Conservation (phyloP, 352 stramenopile genomes). For the Phytophthora rubi region DNA sequence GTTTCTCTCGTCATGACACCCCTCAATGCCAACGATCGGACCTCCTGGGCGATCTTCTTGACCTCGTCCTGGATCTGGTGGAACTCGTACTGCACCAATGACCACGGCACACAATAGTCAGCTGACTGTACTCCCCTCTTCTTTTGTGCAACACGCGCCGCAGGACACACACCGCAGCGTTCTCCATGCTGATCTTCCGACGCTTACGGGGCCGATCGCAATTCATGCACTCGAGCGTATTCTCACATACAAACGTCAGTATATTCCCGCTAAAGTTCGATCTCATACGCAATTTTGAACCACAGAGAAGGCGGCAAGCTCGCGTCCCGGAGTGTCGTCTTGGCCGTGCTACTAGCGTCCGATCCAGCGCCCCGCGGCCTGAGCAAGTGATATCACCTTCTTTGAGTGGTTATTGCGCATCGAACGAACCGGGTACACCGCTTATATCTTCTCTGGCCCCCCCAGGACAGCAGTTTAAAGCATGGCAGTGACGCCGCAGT, state of each 20-base stretch:
- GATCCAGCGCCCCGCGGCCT: neutral
- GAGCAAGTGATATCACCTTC: neutral
- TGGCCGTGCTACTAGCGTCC: conserved; percentile 7
- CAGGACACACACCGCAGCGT: conserved; percentile 44
- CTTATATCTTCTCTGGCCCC: neutral
- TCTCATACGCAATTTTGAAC: conserved; percentile 15
- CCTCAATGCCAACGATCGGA: conserved; percentile 22
- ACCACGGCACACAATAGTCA: conserved; percentile 2
- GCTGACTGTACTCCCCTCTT: neutral
- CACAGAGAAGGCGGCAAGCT: conserved; percentile 22
- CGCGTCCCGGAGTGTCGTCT: conserved; percentile 2
- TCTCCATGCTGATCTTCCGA: conserved; percentile 61
- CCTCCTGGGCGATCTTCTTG: conserved; percentile 86
- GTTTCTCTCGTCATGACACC: neutral
- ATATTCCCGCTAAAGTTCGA: conserved; percentile 19
- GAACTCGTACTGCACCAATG: conserved; percentile 74
- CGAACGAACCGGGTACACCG: neutral
- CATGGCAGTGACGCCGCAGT: conserved; percentile 45
- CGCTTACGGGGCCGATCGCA: conserved; percentile 44
- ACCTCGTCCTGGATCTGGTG: conserved; percentile 86
- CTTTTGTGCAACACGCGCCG: neutral
- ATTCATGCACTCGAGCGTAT: conserved; percentile 27
- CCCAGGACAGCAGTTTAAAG: neutral
- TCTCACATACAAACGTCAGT: conserved; percentile 21
- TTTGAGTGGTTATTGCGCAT: neutral